These are phyloP conservation scores for Chlorella sp. DNA, from an alignment of 139 green algal species.

Conservation along the genomic window DNA sequence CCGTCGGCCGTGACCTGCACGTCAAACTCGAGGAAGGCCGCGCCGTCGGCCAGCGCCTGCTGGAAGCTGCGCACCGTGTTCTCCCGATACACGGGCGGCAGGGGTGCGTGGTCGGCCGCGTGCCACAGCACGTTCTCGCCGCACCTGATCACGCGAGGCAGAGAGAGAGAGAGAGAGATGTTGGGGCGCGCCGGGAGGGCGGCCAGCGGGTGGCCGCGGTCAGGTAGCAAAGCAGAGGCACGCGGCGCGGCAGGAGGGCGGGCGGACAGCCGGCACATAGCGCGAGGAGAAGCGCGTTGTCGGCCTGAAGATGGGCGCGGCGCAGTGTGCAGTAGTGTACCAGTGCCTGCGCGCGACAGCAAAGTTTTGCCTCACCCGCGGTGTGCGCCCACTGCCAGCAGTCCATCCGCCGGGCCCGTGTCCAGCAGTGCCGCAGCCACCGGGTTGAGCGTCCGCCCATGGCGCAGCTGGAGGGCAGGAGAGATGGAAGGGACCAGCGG, in stretches of 20 bases:
- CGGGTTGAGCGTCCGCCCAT: no score
- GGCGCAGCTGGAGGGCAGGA: no score
- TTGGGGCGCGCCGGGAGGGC: slow-evolving; percentile 57
- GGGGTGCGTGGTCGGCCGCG: neutral
- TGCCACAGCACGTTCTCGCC: slow-evolving; percentile 59
- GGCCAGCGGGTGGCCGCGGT: neutral
- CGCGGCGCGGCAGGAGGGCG: neutral
- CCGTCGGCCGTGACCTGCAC: slow-evolving; percentile 78
- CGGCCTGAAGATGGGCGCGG: neutral
- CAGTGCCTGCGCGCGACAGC: neutral
- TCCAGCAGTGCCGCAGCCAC: slow-evolving; percentile 15
- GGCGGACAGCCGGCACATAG: neutral
- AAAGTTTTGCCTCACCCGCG: neutral
- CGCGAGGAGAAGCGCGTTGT: neutral
- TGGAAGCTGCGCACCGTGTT: slow-evolving; percentile 83
- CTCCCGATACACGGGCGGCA: slow-evolving; percentile 59
- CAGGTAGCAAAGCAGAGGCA: neutral
- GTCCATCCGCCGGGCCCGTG: neutral
- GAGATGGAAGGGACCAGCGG: no score
- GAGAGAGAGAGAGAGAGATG: no score
- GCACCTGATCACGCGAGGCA: no score
- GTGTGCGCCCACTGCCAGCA: slow-evolving; percentile 11
- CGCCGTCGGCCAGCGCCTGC: slow-evolving; percentile 60
- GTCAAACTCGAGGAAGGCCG: slow-evolving; percentile 87
- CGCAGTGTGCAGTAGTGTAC: neutral